These are phyloP conservation scores for Phaffia rhodozyma DNA, from an alignment of 1,284 basidiomycete species.

Conservation along the genomic window DNA sequence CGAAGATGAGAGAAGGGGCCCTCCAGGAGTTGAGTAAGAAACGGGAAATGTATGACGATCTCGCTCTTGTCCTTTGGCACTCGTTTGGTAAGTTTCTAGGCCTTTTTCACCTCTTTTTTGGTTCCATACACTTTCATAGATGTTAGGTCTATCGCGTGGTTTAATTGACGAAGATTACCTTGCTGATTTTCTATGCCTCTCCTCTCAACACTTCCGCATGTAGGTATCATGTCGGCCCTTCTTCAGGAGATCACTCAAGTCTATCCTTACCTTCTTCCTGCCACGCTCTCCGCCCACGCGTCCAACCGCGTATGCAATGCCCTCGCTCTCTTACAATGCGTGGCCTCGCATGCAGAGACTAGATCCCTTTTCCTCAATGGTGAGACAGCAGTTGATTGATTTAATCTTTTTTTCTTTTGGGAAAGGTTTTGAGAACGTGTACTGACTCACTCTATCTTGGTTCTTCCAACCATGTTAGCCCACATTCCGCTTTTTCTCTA, in stretches of 20 bases:
- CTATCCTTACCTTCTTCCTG: constrained; percentile 89
- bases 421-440: neutral
- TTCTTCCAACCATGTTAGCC: constrained; percentile 41
- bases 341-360: constrained; percentile 89
- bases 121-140: neutral
- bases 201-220: neutral
- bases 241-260: constrained; percentile 98
- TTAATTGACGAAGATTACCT: neutral
- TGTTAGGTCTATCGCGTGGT: neutral
- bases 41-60: constrained; percentile 96
- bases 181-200: neutral
- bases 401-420: neutral
- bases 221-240: constrained; percentile 96
- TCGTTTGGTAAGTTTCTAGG: constrained; percentile 73
- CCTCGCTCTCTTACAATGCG: constrained; percentile 91
- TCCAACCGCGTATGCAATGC: constrained; percentile 99
- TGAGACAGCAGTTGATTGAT: constrained; percentile 31
- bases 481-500: constrained; percentile 98
- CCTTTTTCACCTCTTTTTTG: neutral
- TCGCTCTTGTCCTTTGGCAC: constrained; percentile 96
- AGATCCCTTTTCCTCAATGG: constrained; percentile 83
- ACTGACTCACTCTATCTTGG: neutral
- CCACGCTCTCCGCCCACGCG: constrained; percentile 91
- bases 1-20: constrained; percentile 64
- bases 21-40: constrained; percentile 96